Evolutionary conservation across 495 filamentous ascomycete species (phyloP).

Genomic region (Parathielavia hyrcaniae): DNA sequence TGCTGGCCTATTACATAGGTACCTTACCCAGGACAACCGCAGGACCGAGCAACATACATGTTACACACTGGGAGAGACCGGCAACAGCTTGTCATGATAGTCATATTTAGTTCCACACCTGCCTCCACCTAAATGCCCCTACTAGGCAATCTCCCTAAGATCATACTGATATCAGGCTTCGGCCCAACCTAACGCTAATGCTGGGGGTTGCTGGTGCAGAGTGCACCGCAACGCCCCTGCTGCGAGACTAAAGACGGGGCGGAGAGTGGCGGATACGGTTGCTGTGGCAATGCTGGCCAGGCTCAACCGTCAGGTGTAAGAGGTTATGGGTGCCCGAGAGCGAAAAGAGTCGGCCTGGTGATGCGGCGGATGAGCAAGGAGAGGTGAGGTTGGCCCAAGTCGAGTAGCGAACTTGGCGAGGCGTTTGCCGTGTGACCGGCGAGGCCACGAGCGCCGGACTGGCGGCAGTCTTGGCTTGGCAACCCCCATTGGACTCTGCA

Average conservation of each 20-base stretch:
- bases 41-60: neutral
- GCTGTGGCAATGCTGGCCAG: slow-evolving; percentile 13
- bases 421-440: neutral
- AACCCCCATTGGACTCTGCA: neutral
- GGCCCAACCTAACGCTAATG: slow-evolving; percentile 6
- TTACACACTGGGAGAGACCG: too few species aligned
- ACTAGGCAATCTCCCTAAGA: slow-evolving; percentile 24
- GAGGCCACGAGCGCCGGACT: neutral
- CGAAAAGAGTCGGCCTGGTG: slow-evolving; percentile 11
- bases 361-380: slow-evolving; percentile 6
- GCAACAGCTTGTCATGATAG: slow-evolving; percentile 18
- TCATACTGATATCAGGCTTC: slow-evolving; percentile 14
- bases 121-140: slow-evolving; percentile 23
- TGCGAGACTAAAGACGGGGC: slow-evolving; percentile 15
- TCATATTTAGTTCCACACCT: slow-evolving; percentile 26
- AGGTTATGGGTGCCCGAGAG: slow-evolving; percentile 11
- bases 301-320: slow-evolving; percentile 17
- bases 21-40: too few species aligned
- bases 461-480: neutral
- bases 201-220: slow-evolving; percentile 3
- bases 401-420: neutral
- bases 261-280: slow-evolving; percentile 19
- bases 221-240: neutral
- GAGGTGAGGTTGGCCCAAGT: slow-evolving; percentile 9
- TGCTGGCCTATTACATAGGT: too few species aligned